Base-by-base conservation (phyloP, 73 alveolate species). In the Symbiodinium natans region DNA sequence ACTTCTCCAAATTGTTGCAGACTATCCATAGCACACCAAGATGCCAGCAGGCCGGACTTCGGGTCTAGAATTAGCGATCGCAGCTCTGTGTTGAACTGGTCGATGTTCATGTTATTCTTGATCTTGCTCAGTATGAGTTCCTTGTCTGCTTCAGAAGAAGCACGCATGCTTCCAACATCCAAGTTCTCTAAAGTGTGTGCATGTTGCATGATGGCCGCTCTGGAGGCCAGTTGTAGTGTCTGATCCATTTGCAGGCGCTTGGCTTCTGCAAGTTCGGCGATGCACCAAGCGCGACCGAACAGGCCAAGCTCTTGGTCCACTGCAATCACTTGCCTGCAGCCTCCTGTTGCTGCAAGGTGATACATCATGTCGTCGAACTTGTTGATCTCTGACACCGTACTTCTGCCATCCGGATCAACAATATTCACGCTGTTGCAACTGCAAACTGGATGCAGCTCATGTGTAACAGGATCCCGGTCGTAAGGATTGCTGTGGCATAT, bases 251-350 rank as follows among this genome's bases (percentile, higher is more conserved):
- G 83, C 83, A 87, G 41, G 0, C 84, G 83, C 17, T 87, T 56
- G 68, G 94, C 94, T 59, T 87, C 94, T 10, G 94, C 94, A 3
- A 87, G 31, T 56, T 87, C 94, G 34, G 94, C 94, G 63, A 87
- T 41, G 29, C 94, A 82, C 89, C 89, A 82, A 23, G 89, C 89
- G 39, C 89, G 89, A 27, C 34, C 17, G 36, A 82, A 82, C 59
- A 82, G 36, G 19, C 39, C 89, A 39, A 82, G 11, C 36, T 36
- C 17, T 82, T 82, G 31, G 89, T 82, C 89, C 25, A 59, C 84
- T 8, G 94, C 94, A 34, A 87, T 27, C 21, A 87, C 54, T 21
- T 87, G 94, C 94, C 89, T 11, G 89, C 89, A 82, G 34, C 34
- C n/a, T 82, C 89, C 89, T 40, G 89, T 40, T 0, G 89, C 46